phyloP scores from a whole-genome alignment of 495 filamentous ascomycete genomes.

The Hyphodiscus hymeniophilus region DNA sequence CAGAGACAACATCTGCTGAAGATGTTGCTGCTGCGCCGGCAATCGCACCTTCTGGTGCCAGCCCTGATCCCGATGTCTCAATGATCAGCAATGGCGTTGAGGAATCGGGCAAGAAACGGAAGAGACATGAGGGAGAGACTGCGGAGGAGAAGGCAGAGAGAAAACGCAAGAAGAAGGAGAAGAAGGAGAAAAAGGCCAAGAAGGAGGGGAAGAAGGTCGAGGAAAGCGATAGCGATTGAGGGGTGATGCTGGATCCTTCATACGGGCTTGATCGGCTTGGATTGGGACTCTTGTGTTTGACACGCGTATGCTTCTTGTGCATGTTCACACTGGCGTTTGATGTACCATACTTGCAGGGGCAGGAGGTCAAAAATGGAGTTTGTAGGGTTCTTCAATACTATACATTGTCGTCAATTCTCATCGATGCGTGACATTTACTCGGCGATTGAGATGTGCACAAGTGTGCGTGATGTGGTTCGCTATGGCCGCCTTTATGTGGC shows the following conservation, averaged over 20 bases:
- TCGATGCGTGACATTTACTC: background rate
- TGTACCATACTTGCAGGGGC: constrained; percentile 20
- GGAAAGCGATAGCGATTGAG: constrained; percentile 50
- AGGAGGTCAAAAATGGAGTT: constrained; percentile 16
- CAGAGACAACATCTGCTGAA: constrained; percentile 24
- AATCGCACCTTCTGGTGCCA: constrained; percentile 27
- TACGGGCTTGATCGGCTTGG: background rate
- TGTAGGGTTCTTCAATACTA: constrained; percentile 7
- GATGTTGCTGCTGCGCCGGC: constrained; percentile 32
- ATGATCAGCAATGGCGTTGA: constrained; percentile 32
- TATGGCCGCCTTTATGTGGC: too few species aligned
- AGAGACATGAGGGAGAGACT: constrained; percentile 75
- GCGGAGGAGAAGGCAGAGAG: constrained; percentile 51
- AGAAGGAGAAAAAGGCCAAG: constrained; percentile 52
- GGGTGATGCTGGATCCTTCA: too few species aligned
- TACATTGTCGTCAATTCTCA: background rate
- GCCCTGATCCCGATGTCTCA: constrained; percentile 27
- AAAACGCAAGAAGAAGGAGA: constrained; percentile 61
- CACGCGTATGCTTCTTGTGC: background rate
- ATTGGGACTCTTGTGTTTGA: background rate
- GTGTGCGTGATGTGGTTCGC: too few species aligned
- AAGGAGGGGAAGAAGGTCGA: constrained; percentile 42
- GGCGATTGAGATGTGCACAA: background rate
- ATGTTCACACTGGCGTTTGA: constrained; percentile 15
- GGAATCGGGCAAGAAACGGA: constrained; percentile 63